A percentile compares a stretch with the other conserved stretches of the same genome.
These are phyloP conservation scores for Candida coleopterorum DNA, from an alignment of 805 yeast species.

Conservation along the genomic window DNA sequence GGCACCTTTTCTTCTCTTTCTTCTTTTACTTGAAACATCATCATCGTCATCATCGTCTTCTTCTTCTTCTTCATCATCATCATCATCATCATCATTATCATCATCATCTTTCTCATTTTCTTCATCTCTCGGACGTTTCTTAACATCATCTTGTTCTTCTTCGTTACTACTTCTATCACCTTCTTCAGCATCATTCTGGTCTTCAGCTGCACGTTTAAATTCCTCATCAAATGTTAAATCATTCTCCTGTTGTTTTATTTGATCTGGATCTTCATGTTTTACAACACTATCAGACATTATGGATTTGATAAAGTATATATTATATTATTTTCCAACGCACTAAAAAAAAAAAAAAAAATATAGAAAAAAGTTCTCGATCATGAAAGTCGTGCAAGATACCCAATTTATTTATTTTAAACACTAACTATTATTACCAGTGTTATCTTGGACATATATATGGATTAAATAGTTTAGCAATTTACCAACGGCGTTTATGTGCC, in stretches of 20 bases:
- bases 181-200: background rate
- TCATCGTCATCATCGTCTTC: conserved; percentile 50
- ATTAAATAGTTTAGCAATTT: conserved; percentile 55
- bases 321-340: background rate
- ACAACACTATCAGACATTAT: conserved; percentile 7
- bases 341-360: conserved; percentile 1
- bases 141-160: conserved; percentile 7
- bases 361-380: too few relatives aligned
- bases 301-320: background rate
- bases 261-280: conserved; percentile 5
- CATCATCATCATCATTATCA: conserved; percentile 17
- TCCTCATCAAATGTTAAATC: conserved; percentile 12
- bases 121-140: background rate
- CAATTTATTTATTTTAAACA: background rate
- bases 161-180: background rate
- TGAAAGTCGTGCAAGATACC: conserved; percentile 1
- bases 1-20: conserved; percentile 45
- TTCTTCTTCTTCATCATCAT: conserved; percentile 41
- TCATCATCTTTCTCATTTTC: conserved; percentile 13
- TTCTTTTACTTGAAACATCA: conserved; percentile 45
- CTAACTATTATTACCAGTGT: background rate
- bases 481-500: conserved; percentile 69
- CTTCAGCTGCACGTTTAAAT: conserved; percentile 9
- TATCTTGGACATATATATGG: conserved; percentile 48
- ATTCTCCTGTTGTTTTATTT: conserved; percentile 4